phyloP scores from a whole-genome alignment of 495 filamentous ascomycete genomes.

The Evernia prunastri region DNA sequence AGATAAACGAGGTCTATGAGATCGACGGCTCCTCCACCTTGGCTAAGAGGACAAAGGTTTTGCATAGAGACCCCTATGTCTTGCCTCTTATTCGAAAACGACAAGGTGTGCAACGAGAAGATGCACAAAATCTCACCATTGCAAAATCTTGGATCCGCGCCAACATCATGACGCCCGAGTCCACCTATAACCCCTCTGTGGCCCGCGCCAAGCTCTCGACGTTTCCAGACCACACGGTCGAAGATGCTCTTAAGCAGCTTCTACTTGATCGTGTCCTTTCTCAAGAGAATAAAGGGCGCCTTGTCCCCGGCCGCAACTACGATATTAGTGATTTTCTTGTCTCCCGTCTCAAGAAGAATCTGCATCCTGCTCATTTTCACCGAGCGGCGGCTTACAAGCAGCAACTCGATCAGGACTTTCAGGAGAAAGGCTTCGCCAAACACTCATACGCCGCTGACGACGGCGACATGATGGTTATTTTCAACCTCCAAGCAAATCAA shows the following conservation, averaged over 20 bases:
- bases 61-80: constrained; percentile 38
- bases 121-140: constrained; percentile 31
- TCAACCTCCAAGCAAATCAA: constrained; percentile 59
- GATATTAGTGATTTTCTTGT: constrained; percentile 27
- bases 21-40: constrained; percentile 31
- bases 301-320: constrained; percentile 45
- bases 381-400: constrained; percentile 34
- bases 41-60: constrained; percentile 32
- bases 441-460: constrained; percentile 48
- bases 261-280: constrained; percentile 53
- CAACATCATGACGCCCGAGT: constrained; percentile 46
- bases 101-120: constrained; percentile 19
- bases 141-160: constrained; percentile 59
- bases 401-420: constrained; percentile 34
- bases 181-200: constrained; percentile 38
- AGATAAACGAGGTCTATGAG: constrained; percentile 41
- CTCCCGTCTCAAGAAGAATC: constrained; percentile 27
- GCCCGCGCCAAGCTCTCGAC: constrained; percentile 40
- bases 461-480: constrained; percentile 61
- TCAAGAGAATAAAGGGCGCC: constrained; percentile 46
- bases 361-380: constrained; percentile 28
- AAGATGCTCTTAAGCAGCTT: constrained; percentile 52
- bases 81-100: constrained; percentile 19
- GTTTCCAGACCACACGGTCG: constrained; percentile 43
- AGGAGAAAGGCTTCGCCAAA: constrained; percentile 31